A percentile compares a stretch with the other conserved stretches of the same genome.
Conservation (phyloP, 1,139 yeast species). For the Geotrichum candidum region DNA sequence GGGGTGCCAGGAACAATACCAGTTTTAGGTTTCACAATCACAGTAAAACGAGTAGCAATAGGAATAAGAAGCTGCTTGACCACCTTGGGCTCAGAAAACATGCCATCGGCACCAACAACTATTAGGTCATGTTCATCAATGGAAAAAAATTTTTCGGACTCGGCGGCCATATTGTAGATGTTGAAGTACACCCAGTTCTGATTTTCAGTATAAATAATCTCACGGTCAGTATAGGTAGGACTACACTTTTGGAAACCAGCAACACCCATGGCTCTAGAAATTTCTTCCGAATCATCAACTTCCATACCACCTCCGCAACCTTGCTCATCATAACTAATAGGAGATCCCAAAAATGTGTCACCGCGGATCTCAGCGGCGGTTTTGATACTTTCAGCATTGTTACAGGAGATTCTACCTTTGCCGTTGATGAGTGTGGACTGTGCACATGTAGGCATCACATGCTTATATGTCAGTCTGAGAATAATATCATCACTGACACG, state of each 20-base stretch:
- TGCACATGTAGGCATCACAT: conserved; percentile 38
- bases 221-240: conserved; percentile 29
- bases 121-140: conserved; percentile 38
- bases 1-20: conserved; percentile 9
- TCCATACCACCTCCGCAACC: conserved; percentile 17
- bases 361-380: conserved; percentile 17
- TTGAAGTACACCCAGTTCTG: conserved; percentile 25
- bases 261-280: conserved; percentile 22
- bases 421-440: conserved; percentile 37
- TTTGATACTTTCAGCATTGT: conserved; percentile 19
- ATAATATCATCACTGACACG: conserved; percentile 17
- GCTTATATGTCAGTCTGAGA: conserved; percentile 32
- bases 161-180: conserved; percentile 37
- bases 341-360: neutral
- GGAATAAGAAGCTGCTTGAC: conserved; percentile 19
- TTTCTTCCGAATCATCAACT: conserved; percentile 10
- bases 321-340: conserved; percentile 17
- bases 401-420: conserved; percentile 35
- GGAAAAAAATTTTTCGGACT: conserved; percentile 35
- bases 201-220: conserved; percentile 27
- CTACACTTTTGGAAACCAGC: conserved; percentile 32
- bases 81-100: conserved; percentile 33
- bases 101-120: conserved; percentile 37
- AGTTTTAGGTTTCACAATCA: conserved; percentile 32
- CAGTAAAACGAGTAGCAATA: conserved; percentile 35